Evolutionary conservation across 805 yeast species (phyloP).

Genomic region (Spathaspora sp.): DNA sequence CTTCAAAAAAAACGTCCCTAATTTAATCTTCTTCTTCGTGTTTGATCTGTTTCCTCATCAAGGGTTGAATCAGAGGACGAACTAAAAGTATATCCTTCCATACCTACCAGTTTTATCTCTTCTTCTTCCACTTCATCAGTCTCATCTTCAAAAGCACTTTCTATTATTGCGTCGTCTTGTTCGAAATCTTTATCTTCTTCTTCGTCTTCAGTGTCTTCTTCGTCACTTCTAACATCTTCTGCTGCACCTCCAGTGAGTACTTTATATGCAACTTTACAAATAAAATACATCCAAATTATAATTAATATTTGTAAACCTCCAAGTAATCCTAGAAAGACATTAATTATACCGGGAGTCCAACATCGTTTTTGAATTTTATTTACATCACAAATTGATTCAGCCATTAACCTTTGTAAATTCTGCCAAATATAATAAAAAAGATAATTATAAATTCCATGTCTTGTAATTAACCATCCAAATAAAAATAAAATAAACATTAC

Average conservation of each 20-base stretch:
- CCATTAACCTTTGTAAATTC: constrained; percentile 44
- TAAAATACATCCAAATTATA: constrained; percentile 71
- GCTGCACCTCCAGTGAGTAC: constrained; percentile 74
- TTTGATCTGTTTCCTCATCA: constrained; percentile 3
- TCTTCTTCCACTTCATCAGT: constrained; percentile 9
- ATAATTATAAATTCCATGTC: constrained; percentile 74
- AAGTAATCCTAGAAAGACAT: constrained; percentile 51
- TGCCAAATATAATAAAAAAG: constrained; percentile 58
- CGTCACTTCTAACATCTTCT: constrained; percentile 84
- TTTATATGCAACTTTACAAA: constrained; percentile 62
- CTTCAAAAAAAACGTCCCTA: neutral
- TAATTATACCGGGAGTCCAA: constrained; percentile 44
- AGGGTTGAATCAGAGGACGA: constrained; percentile 6
- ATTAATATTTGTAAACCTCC: constrained; percentile 65
- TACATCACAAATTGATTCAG: constrained; percentile 36
- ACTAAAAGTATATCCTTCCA: neutral
- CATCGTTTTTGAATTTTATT: constrained; percentile 39
- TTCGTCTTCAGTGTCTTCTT: constrained; percentile 51
- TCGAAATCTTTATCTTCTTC: constrained; percentile 14
- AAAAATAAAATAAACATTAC: constrained; percentile 64
- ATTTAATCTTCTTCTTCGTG: neutral
- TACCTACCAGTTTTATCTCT: constrained; percentile 1
- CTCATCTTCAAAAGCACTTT: constrained; percentile 6
- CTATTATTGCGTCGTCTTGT: constrained; percentile 17
- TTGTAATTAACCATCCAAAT: constrained; percentile 61